phyloP scores from a whole-genome alignment of 1,284 basidiomycete species.

The Tilletia setariae region DNA sequence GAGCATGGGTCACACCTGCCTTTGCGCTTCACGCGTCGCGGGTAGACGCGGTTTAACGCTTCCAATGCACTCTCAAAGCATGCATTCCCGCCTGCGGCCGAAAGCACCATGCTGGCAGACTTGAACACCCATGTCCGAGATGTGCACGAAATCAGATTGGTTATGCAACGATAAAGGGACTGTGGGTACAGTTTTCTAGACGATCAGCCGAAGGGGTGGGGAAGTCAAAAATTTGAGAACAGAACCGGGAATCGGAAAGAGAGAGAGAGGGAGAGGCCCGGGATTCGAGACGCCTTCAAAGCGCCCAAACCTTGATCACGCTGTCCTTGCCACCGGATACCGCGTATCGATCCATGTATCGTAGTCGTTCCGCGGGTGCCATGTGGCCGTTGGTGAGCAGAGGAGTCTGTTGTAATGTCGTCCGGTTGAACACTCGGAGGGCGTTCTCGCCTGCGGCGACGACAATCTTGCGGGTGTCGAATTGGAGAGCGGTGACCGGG shows the following conservation, averaged over 20 bases:
- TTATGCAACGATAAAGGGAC: no score
- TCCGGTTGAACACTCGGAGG: conserved; percentile 93
- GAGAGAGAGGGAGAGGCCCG: neutral
- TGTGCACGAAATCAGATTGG: no score
- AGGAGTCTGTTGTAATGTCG: conserved; percentile 80
- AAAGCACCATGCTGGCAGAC: no score
- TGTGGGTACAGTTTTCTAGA: no score
- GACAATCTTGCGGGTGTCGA: conserved; percentile 86
- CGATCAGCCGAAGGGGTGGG: neutral
- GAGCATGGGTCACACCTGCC: conserved; percentile 61
- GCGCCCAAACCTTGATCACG: conserved; percentile 88
- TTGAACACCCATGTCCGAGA: no score
- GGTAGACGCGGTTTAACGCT: conserved; percentile 62
- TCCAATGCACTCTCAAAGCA: neutral
- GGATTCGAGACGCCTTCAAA: conserved; percentile 59
- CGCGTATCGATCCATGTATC: conserved; percentile 95
- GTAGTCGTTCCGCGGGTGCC: conserved; percentile 78
- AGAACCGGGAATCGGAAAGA: no score
- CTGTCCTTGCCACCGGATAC: conserved; percentile 85
- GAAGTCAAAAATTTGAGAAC: neutral
- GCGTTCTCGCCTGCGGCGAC: conserved; percentile 92
- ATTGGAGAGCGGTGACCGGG: conserved; percentile 86
- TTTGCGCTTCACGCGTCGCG: conserved; percentile 86
- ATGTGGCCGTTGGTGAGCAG: conserved; percentile 86
- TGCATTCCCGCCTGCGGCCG: neutral